These are phyloP conservation scores for Mycena venus DNA, from an alignment of 768 basidiomycete genomes.

Conservation along the genomic window DNA sequence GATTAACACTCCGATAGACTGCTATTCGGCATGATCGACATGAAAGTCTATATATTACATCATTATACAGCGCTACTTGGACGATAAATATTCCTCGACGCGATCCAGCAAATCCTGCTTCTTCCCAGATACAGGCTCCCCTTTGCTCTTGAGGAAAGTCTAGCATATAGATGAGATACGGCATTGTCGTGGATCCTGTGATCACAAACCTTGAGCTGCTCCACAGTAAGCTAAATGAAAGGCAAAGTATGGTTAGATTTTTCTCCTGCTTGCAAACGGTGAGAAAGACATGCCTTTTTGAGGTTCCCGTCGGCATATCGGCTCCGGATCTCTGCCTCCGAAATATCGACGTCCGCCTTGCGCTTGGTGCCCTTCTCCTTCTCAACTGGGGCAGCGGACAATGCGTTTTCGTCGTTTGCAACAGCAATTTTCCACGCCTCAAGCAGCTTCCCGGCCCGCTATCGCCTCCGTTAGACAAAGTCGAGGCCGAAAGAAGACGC, in stretches of 20 bases:
- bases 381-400: constrained; percentile 55
- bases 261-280: too few relatives aligned
- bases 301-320: constrained; percentile 71
- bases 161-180: not conserved
- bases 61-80: not conserved
- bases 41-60: too few relatives aligned
- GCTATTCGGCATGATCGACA: too few relatives aligned
- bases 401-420: constrained; percentile 67
- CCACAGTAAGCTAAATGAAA: constrained; percentile 73
- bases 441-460: constrained; percentile 81
- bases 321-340: constrained; percentile 81
- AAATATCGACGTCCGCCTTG: constrained; percentile 74
- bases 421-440: constrained; percentile 79
- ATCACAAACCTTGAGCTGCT: constrained; percentile 78
- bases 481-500: not conserved
- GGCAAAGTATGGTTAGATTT: constrained; percentile 21
- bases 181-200: not conserved
- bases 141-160: constrained; percentile 74
- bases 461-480: constrained; percentile 22
- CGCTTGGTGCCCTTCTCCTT: constrained; percentile 66
- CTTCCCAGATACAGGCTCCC: constrained; percentile 71
- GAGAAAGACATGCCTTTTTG: constrained; percentile 66
- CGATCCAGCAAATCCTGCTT: constrained; percentile 82
- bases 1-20: too few relatives aligned
- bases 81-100: constrained; percentile 72